Evolutionary conservation across 1,284 basidiomycete species (phyloP).

Genomic region (Cryptococcus sp.): DNA sequence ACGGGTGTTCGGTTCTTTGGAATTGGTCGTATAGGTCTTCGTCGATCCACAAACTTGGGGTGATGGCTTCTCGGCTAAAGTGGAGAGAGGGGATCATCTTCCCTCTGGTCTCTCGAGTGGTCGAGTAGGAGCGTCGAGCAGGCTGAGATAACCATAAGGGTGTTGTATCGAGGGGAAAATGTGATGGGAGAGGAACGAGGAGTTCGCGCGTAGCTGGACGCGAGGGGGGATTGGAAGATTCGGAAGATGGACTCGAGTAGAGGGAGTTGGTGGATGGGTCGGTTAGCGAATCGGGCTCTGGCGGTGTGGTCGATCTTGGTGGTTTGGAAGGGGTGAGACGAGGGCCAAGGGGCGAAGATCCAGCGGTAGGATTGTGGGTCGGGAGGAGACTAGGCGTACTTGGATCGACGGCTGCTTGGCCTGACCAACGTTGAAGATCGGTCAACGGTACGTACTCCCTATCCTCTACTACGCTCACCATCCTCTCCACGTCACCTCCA

Average conservation of each 20-base stretch:
- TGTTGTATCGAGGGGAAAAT: no score
- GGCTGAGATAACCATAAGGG: background rate
- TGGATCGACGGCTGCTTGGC: no score
- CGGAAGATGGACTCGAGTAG: background rate
- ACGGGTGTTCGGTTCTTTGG: background rate
- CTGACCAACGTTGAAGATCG: no score
- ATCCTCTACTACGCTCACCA: no score
- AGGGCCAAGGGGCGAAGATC: background rate
- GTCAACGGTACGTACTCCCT: no score
- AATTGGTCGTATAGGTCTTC: conserved; percentile 7
- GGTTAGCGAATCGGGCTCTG: no score
- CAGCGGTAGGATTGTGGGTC: no score
- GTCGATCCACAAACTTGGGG: conserved; percentile 7
- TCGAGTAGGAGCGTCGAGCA: background rate
- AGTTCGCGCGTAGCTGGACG: background rate
- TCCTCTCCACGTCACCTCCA: no score
- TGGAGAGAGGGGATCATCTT: background rate
- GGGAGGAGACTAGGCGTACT: no score
- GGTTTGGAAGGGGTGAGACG: background rate
- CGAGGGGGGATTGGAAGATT: background rate
- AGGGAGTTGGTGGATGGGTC: background rate
- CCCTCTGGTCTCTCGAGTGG: background rate
- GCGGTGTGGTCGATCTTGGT: no score
- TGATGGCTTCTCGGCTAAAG: background rate
- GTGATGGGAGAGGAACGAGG: background rate